Evolutionary conservation across 176 grass and related monocot species (phyloP).

Genomic region (Aegilops sharonensis): DNA sequence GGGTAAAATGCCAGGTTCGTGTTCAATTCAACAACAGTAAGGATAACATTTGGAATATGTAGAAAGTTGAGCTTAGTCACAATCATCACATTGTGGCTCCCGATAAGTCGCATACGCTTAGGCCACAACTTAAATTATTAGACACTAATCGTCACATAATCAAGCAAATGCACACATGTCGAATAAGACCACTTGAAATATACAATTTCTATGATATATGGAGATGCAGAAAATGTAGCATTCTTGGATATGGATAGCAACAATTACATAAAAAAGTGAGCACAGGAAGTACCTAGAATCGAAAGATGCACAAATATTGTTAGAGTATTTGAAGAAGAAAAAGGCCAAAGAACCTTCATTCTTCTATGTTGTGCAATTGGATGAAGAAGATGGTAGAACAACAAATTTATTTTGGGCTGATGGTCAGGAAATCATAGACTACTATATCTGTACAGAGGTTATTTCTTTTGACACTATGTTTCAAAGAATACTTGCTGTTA

Average conservation of each 20-base stretch:
- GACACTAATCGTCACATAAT: too few relatives aligned
- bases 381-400: slow-evolving; percentile 34
- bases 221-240: too few relatives aligned
- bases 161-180: too few relatives aligned
- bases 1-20: not conserved
- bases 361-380: slow-evolving; percentile 36
- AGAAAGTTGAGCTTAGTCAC: not conserved
- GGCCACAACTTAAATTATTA: not conserved
- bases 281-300: not conserved
- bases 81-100: not conserved
- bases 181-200: too few relatives aligned
- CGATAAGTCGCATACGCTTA: not conserved
- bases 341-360: slow-evolving; percentile 34
- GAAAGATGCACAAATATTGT: not conserved
- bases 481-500: slow-evolving; percentile 31
- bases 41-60: not conserved
- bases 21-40: not conserved
- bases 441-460: slow-evolving; percentile 41
- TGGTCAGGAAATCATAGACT: slow-evolving; percentile 35
- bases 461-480: slow-evolving; percentile 54
- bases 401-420: slow-evolving; percentile 51
- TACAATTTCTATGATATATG: too few relatives aligned
- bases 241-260: not conserved
- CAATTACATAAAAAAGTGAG: not conserved
- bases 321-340: slow-evolving; percentile 31